Evolutionary conservation across 768 basidiomycete species (phyloP).

Genomic region (Lactarius hengduanensis): DNA sequence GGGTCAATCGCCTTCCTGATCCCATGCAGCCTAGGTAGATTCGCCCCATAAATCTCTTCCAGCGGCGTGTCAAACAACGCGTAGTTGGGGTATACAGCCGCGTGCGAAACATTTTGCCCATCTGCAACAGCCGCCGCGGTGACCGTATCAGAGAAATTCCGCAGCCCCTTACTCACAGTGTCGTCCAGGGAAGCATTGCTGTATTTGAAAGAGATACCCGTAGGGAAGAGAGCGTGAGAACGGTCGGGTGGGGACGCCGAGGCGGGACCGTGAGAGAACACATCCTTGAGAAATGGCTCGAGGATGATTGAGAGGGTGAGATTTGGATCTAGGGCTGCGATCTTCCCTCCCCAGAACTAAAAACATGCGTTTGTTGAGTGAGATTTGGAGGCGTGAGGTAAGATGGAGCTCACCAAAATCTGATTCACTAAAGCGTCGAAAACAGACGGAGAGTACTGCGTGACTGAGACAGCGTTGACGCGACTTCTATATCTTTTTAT

Average conservation of each 20-base stretch:
- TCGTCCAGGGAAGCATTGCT: not conserved
- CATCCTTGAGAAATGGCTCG: not conserved
- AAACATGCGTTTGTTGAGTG: not conserved
- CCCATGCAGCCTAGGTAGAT: not conserved
- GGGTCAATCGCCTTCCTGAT: not conserved
- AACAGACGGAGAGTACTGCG: constrained; percentile 5
- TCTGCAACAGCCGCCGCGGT: not conserved
- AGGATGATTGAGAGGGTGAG: not conserved
- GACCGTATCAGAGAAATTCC: not conserved
- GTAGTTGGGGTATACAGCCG: not conserved
- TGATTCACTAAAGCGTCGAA: not conserved
- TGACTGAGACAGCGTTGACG: not conserved
- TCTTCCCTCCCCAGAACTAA: constrained; percentile 5
- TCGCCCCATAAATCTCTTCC: not conserved
- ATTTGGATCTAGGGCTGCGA: not conserved
- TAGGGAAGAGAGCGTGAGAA: not conserved
- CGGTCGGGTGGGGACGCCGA: not conserved
- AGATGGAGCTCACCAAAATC: not conserved
- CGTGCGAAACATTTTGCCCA: too few relatives aligned
- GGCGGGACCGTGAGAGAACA: not conserved
- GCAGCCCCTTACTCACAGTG: not conserved
- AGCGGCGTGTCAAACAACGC: not conserved
- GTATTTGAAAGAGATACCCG: not conserved
- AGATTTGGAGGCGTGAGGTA: not conserved
- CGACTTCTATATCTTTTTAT: not conserved